Conservation (phyloP, 306 rosid species). For the Castanea crenata region DNA sequence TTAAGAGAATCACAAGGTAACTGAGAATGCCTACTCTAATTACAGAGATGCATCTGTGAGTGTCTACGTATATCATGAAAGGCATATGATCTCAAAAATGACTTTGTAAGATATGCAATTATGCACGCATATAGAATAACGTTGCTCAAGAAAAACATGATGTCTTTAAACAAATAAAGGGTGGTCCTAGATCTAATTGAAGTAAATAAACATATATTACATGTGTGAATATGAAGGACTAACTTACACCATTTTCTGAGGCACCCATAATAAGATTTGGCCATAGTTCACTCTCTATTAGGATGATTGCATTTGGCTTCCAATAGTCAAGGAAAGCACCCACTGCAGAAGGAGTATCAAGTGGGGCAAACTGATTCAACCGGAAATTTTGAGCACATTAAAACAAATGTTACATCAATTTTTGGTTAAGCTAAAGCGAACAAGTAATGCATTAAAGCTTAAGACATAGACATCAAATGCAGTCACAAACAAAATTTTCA, state of each 20-base stretch:
- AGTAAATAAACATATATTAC: too few relatives aligned
- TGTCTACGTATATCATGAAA: neutral
- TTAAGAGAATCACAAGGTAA: conserved; percentile 15
- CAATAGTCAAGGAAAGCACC: conserved; percentile 69
- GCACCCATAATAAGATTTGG: conserved; percentile 90
- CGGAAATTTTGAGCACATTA: conserved; percentile 26
- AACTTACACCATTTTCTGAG: conserved; percentile 73
- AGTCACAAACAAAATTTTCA: neutral
- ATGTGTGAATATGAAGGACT: conserved; percentile 7
- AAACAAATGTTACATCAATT: conserved; percentile 18
- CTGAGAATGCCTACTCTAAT: neutral
- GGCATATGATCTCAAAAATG: too few relatives aligned
- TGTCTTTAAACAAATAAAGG: too few relatives aligned
- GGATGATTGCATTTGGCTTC: conserved; percentile 72
- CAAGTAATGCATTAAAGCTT: conserved; percentile 1
- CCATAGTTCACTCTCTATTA: conserved; percentile 94
- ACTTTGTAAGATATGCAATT: neutral
- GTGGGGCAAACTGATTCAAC: conserved; percentile 67
- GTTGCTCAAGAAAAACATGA: neutral
- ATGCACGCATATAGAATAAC: neutral
- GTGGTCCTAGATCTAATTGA: too few relatives aligned
- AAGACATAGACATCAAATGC: conserved; percentile 1
- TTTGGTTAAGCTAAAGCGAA: neutral
- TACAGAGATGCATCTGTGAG: neutral
- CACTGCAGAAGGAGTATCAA: conserved; percentile 69